These are phyloP conservation scores for Talaromyces sp. DNA, from an alignment of 2,329 filamentous ascomycete species.

Conservation along the genomic window DNA sequence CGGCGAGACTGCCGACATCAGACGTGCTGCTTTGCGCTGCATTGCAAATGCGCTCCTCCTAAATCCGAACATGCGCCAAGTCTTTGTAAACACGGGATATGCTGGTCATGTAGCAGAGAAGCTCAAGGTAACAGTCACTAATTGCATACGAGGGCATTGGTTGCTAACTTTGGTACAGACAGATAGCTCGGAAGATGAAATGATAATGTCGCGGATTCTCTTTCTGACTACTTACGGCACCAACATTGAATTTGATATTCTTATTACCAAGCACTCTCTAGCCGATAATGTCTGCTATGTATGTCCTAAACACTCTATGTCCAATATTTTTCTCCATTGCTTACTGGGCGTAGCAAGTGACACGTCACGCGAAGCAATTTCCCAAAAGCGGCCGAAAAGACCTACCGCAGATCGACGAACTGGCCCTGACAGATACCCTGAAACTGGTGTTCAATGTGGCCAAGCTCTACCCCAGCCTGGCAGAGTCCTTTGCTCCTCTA, in stretches of 20 bases:
- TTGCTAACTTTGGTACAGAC: slow-evolving; percentile 35
- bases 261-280: slow-evolving; percentile 62
- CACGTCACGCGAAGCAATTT: slow-evolving; percentile 60
- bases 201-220: slow-evolving; percentile 71
- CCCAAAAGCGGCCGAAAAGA: slow-evolving; percentile 34
- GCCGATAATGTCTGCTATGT: slow-evolving; percentile 61
- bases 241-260: slow-evolving; percentile 57
- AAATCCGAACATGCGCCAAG: slow-evolving; percentile 61
- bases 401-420: slow-evolving; percentile 54
- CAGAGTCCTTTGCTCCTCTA: slow-evolving; percentile 58
- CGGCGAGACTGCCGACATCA: slow-evolving; percentile 55
- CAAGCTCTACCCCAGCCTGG: slow-evolving; percentile 62
- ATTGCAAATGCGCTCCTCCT: slow-evolving; percentile 80
- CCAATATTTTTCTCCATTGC: background rate
- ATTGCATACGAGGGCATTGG: background rate
- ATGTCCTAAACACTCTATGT: slow-evolving; percentile 9
- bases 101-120: slow-evolving; percentile 62
- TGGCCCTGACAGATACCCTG: slow-evolving; percentile 76
- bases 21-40: slow-evolving; percentile 72
- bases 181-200: slow-evolving; percentile 77
- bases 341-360: slow-evolving; percentile 50
- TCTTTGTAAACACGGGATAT: slow-evolving; percentile 66
- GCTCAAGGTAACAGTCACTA: slow-evolving; percentile 49
- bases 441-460: slow-evolving; percentile 89
- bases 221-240: slow-evolving; percentile 77